These are phyloP conservation scores for Uncinocarpus reesii DNA, from an alignment of 2,329 filamentous ascomycete species.

Conservation along the genomic window DNA sequence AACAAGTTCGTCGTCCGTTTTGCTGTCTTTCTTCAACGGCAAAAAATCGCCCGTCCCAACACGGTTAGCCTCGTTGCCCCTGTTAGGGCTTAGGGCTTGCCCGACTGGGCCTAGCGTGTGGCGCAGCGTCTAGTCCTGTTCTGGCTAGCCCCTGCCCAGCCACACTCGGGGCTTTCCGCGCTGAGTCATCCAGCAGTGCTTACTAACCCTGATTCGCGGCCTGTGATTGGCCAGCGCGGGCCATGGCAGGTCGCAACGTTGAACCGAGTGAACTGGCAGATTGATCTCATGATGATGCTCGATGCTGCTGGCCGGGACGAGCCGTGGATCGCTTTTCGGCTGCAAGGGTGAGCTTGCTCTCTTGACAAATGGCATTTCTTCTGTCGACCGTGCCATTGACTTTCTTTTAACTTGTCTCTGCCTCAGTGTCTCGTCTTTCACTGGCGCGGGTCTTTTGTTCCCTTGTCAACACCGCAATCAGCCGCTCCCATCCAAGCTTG, in stretches of 20 bases:
- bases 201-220: neutral
- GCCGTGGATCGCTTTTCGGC: too few relatives aligned
- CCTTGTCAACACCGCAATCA: neutral
- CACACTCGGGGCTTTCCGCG: conserved; percentile 1
- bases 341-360: neutral
- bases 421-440: neutral
- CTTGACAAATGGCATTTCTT: neutral
- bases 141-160: neutral
- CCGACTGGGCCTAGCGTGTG: too few relatives aligned
- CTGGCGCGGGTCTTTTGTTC: conserved; percentile 1
- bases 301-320: neutral
- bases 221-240: neutral
- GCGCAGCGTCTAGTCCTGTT: neutral
- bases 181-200: neutral
- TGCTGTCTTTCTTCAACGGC: neutral
- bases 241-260: neutral
- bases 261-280: neutral
- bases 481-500: conserved; percentile 4
- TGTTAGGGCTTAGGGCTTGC: conserved; percentile 9
- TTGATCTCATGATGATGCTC: neutral
- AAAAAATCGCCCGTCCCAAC: conserved; percentile 7
- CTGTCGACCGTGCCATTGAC: too few relatives aligned
- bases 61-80: neutral
- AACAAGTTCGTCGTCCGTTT: neutral
- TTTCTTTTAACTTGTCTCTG: neutral